Conservation (phyloP, 345 rosid genomes). For the Hibiscus syriacus region DNA sequence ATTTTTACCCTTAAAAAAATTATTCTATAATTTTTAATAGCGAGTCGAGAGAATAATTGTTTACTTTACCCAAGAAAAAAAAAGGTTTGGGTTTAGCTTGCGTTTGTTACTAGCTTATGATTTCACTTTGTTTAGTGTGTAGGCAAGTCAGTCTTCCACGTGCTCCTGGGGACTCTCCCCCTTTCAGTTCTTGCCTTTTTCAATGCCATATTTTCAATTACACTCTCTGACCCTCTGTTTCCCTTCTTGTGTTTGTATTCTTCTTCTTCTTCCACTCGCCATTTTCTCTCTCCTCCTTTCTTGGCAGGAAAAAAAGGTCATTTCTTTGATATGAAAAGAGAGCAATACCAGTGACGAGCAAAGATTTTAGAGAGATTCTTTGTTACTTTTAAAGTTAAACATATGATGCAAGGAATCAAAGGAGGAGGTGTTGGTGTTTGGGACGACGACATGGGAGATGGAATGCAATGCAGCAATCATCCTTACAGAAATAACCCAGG, state of each 20-base stretch:
- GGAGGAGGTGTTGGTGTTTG: conserved; percentile 30
- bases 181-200: conserved; percentile 4
- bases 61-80: too few relatives aligned
- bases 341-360: not conserved
- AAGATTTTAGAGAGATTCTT: not conserved
- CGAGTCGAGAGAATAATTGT: too few relatives aligned
- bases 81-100: conserved; percentile 12
- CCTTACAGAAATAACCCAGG: conserved; percentile 76
- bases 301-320: conserved; percentile 9
- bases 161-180: conserved; percentile 52
- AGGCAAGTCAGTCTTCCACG: conserved; percentile 51
- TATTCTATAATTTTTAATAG: too few relatives aligned
- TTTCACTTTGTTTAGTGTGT: conserved; percentile 3
- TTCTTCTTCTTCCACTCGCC: not conserved
- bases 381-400: not conserved
- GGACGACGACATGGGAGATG: conserved; percentile 70
- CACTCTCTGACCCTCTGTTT: conserved; percentile 20
- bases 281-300: conserved; percentile 9
- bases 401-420: conserved; percentile 24
- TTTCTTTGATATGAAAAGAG: conserved; percentile 19
- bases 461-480: conserved; percentile 76
- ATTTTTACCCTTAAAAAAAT: too few relatives aligned
- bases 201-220: conserved; percentile 21
- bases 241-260: conserved; percentile 16
- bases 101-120: conserved; percentile 1